Evolutionary conservation across 805 yeast species (phyloP).

Genomic region (Cyberlindnera mrakii): DNA sequence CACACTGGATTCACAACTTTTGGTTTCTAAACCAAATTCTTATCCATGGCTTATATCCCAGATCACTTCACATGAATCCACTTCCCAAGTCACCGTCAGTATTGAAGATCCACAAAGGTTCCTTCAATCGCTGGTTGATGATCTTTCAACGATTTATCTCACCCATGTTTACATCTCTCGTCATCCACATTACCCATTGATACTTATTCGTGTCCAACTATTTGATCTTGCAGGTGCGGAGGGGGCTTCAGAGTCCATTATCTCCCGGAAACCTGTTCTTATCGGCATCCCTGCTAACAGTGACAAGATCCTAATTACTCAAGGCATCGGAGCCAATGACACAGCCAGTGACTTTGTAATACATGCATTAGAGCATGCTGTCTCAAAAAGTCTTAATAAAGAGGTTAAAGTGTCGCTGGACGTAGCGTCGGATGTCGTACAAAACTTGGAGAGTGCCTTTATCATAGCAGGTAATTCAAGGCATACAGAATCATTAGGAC

Average conservation of each 20-base stretch:
- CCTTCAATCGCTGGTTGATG: conserved; percentile 39
- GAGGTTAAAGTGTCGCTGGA: conserved; percentile 30
- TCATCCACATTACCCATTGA: conserved; percentile 57
- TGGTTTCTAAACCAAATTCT: conserved; percentile 49
- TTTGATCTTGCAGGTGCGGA: conserved; percentile 39
- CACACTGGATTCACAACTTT: conserved; percentile 59
- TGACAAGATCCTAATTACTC: conserved; percentile 34
- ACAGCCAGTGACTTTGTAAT: conserved; percentile 46
- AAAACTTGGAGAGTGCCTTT: conserved; percentile 45
- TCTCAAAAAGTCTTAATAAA: conserved; percentile 36
- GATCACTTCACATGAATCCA: conserved; percentile 24
- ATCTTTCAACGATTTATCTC: conserved; percentile 45
- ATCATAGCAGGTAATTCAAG: conserved; percentile 58
- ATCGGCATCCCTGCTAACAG: conserved; percentile 64
- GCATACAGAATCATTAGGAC: conserved; percentile 55
- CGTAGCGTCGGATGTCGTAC: conserved; percentile 19
- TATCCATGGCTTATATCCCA: conserved; percentile 28
- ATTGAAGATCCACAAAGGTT: conserved; percentile 44
- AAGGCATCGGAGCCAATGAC: conserved; percentile 28
- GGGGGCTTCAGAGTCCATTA: conserved; percentile 25
- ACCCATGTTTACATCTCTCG: conserved; percentile 62
- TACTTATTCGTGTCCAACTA: conserved; percentile 60
- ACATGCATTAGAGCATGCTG: conserved; percentile 51
- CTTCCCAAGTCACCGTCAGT: conserved; percentile 18
- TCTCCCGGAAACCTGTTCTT: conserved; percentile 57